Evolutionary conservation across 139 green algal genomes (phyloP).

Genomic region (Spirogloea muscicola): DNA sequence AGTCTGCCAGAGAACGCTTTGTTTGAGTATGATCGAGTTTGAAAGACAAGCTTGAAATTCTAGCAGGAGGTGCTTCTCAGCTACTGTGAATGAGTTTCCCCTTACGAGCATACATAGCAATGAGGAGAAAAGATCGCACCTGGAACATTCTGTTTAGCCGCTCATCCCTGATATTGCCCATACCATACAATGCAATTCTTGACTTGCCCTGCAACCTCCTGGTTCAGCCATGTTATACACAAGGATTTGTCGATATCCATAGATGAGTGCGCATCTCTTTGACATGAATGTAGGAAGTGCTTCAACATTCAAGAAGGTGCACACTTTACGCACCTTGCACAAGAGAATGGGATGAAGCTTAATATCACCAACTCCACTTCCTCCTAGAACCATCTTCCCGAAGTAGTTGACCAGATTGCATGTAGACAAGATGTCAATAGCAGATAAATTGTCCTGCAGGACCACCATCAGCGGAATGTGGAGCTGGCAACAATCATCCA

Average conservation of each 20-base stretch:
- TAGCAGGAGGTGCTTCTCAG: too few relatives aligned
- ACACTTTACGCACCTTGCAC: constrained; percentile 33
- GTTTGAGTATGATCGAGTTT: not conserved
- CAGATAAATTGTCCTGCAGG: constrained; percentile 76
- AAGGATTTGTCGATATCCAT: too few relatives aligned
- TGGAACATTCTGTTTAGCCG: constrained; percentile 82
- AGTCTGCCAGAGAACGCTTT: constrained; percentile 14
- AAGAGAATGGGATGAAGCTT: constrained; percentile 36
- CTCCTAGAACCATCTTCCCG: constrained; percentile 68
- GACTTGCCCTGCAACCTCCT: constrained; percentile 68
- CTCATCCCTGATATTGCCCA: constrained; percentile 93
- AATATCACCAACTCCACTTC: constrained; percentile 33
- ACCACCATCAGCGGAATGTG: too few relatives aligned
- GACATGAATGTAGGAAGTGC: too few relatives aligned
- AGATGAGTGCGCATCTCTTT: too few relatives aligned
- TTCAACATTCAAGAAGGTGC: too few relatives aligned
- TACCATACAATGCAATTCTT: constrained; percentile 88
- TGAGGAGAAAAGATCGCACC: constrained; percentile 16
- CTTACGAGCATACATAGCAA: not conserved
- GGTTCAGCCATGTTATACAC: too few relatives aligned
- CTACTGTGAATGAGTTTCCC: too few relatives aligned
- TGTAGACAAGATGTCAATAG: constrained; percentile 86
- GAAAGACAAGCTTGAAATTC: too few relatives aligned
- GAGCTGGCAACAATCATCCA: too few relatives aligned
- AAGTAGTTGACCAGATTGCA: constrained; percentile 96